Base-by-base conservation (phyloP, 768 basidiomycete genomes). In the Lenzites betulinus region DNA sequence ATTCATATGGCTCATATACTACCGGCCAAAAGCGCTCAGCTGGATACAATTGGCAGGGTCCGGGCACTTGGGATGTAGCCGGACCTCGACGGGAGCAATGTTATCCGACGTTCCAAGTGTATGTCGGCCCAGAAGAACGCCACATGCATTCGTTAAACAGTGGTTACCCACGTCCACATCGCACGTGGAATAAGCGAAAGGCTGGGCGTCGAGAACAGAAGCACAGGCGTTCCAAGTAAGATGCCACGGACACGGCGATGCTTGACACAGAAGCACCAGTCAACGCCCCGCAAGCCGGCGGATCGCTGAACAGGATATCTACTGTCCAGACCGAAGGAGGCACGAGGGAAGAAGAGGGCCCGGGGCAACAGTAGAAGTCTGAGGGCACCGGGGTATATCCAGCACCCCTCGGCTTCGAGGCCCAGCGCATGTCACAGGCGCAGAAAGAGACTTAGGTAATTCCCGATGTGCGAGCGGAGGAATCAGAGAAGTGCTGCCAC, bases 371-470 rank as follows among this genome's bases (percentile, higher is more conserved):
- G 11, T 33, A 33, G 30, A 33, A 5, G 30, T 11, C 11, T 33
- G 30, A 33, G 30, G 11, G 38, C 38, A 4, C 38, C 18, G 43
- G n/a, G 20, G n/a, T 44, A 20, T 5, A 39, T 15, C 38, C 15
- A 39, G 38, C 15, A 39, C 13, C n/a, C n/a, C 43, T 20, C 20
- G 43, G 43, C 43, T 8, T 2, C n/a, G 20, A n/a, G 15, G 26
- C 13, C 3, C 28, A 30, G 9, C 9, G 7, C 6, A 16, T 9
- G 47, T 49, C 6, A 49, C 1, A 13, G 28, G 23, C 46, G 46
- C 5, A 49, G 28, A 49, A 7, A 16, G 8, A 33, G n/a, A 16
- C 9, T 63, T 63, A 63, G 62, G 57, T 63, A 63, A 63, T 63
- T 33, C 39, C 53, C 57, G 51, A 50, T 54, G 39, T 15, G 25